Evolutionary conservation across 2,329 filamentous ascomycete genomes (phyloP).

Genomic region (Neopestalotiopsis clavispora): DNA sequence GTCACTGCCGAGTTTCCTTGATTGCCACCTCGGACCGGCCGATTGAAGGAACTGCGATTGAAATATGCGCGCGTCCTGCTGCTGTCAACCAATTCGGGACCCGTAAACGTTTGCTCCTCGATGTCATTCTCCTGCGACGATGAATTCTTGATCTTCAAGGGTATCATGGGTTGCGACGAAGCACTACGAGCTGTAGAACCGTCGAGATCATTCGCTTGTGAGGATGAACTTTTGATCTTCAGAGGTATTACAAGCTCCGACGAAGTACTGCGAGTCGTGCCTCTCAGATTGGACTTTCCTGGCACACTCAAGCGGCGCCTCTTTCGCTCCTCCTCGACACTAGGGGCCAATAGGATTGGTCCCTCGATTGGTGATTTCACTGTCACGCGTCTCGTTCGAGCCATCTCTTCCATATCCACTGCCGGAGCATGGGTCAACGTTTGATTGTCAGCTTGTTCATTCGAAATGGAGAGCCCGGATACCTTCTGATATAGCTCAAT

Average conservation of each 20-base stretch:
- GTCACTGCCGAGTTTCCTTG: background rate
- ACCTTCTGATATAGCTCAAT: background rate
- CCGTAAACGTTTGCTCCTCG: background rate
- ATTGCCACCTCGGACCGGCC: slow-evolving; percentile 29
- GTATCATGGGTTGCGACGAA: background rate
- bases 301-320: background rate
- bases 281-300: slow-evolving; percentile 16
- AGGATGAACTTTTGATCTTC: too few relatives aligned
- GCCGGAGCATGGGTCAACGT: background rate
- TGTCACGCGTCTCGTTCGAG: slow-evolving; percentile 14
- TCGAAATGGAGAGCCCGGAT: background rate
- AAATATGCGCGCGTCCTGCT: background rate
- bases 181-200: background rate
- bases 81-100: background rate
- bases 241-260: background rate
- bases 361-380: slow-evolving; percentile 16
- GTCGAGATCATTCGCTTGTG: background rate
- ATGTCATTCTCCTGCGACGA: background rate
- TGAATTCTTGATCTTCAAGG: too few relatives aligned
- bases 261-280: background rate
- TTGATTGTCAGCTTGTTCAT: background rate
- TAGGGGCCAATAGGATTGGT: background rate
- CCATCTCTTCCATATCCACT: background rate
- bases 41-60: slow-evolving; percentile 33
- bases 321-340: slow-evolving; percentile 18